These are phyloP conservation scores for Theobroma cacao DNA, from an alignment of 345 rosid species.

Conservation along the genomic window DNA sequence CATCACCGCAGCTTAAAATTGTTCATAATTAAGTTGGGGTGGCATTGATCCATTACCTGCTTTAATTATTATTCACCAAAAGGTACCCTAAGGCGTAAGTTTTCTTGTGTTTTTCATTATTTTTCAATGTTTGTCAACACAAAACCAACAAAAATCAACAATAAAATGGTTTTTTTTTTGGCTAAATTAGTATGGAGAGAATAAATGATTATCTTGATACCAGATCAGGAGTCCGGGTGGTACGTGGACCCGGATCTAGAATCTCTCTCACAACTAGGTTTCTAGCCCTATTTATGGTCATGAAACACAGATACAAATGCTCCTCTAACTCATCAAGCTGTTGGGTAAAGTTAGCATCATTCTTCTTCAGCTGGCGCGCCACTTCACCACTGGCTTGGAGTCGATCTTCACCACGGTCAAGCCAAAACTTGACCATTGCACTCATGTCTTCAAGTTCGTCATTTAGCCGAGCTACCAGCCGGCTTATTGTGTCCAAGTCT, in stretches of 20 bases:
- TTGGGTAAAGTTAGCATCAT: constrained; percentile 46
- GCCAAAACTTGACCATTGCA: constrained; percentile 52
- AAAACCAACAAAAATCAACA: not conserved
- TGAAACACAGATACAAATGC: constrained; percentile 75
- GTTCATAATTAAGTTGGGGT: not conserved
- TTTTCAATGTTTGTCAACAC: not conserved
- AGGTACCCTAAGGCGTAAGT: not conserved
- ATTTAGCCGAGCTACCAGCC: constrained; percentile 52
- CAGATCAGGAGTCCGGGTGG: not conserved
- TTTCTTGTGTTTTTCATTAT: not conserved
- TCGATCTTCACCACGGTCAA: constrained; percentile 43
- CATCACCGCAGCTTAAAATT: not conserved
- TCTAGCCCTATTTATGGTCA: constrained; percentile 75
- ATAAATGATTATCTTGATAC: not conserved
- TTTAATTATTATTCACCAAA: not conserved
- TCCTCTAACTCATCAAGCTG: constrained; percentile 81
- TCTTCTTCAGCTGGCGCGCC: constrained; percentile 42
- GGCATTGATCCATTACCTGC: not conserved
- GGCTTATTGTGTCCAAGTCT: constrained; percentile 69
- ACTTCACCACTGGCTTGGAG: constrained; percentile 46
- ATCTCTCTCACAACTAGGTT: constrained; percentile 59
- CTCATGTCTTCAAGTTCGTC: constrained; percentile 65
- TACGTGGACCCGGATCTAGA: constrained; percentile 30
- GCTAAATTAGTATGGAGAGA: too few species aligned
- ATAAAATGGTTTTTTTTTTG: not conserved